Percentiles rank a stretch among this genome's conserved stretches.
phyloP scores from a whole-genome alignment of 306 rosid species.

The Canavalia gladiata region DNA sequence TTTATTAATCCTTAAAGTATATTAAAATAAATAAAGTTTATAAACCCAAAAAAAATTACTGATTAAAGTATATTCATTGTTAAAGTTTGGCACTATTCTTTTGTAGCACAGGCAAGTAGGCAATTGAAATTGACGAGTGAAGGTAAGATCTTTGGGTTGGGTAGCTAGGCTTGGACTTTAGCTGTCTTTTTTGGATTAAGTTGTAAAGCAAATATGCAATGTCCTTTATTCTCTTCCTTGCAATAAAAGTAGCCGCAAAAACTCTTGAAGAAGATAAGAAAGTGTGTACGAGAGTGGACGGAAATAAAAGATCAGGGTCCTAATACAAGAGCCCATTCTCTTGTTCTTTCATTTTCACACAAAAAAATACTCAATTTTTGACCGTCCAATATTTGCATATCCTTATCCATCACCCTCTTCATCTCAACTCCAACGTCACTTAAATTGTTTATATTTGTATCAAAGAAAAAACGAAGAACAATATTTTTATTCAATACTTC shows the following conservation, averaged over 20 bases:
- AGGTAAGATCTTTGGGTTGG: background rate
- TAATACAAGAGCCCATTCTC: background rate
- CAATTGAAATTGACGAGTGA: background rate
- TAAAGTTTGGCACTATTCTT: constrained; percentile 17
- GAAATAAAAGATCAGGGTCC: background rate
- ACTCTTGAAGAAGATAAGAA: constrained; percentile 33
- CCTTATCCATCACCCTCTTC: background rate
- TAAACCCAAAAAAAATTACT: too few species aligned
- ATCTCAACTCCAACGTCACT: background rate
- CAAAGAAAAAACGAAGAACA: background rate
- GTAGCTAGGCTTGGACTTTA: background rate
- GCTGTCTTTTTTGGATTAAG: constrained; percentile 43
- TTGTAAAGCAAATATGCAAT: constrained; percentile 20
- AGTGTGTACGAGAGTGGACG: constrained; percentile 39
- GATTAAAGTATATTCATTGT: background rate
- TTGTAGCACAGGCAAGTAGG: background rate
- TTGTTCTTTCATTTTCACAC: constrained; percentile 23
- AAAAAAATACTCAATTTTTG: background rate
- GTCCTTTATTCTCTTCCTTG: background rate
- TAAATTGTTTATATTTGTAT: background rate
- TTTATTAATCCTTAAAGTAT: too few species aligned
- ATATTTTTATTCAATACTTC: background rate
- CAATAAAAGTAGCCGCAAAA: constrained; percentile 45
- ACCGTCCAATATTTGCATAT: background rate
- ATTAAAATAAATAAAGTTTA: too few species aligned